Percentiles rank a stretch among this genome's conserved stretches.
Evolutionary conservation across 345 rosid genomes (phyloP).

Genomic region (Ceriops tagal): DNA sequence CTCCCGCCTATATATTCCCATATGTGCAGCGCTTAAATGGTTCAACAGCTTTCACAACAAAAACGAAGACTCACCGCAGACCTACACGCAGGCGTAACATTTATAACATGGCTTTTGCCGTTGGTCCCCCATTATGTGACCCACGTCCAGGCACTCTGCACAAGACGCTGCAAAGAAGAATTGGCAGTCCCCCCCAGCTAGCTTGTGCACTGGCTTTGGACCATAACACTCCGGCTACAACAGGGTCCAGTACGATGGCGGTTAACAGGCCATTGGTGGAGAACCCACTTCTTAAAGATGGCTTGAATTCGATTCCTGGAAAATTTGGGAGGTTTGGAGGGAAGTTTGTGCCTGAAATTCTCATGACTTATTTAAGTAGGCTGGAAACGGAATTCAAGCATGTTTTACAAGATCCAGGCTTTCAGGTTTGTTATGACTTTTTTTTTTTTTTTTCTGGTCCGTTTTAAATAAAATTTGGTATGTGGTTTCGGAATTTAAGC

Average conservation of each 20-base stretch:
- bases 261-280: not conserved
- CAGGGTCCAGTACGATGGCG: not conserved
- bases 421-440: slow-evolving; percentile 52
- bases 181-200: not conserved
- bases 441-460: too few relatives aligned
- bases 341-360: slow-evolving; percentile 69
- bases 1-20: too few relatives aligned
- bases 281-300: not conserved
- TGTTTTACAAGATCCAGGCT: slow-evolving; percentile 41
- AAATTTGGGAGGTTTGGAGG: slow-evolving; percentile 78
- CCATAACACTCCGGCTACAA: not conserved
- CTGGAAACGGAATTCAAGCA: slow-evolving; percentile 59
- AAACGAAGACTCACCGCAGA: not conserved
- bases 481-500: too few relatives aligned
- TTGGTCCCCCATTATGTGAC: not conserved
- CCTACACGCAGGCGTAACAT: not conserved
- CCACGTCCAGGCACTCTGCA: not conserved
- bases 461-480: too few relatives aligned
- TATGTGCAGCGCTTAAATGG: not conserved
- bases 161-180: not conserved
- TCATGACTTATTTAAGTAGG: slow-evolving; percentile 41
- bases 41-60: not conserved
- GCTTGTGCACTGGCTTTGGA: not conserved
- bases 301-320: slow-evolving; percentile 15
- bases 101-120: not conserved